These are phyloP conservation scores for Herpetomonas samuelpessoai DNA, from an alignment of 208 protist species.

Conservation along the genomic window DNA sequence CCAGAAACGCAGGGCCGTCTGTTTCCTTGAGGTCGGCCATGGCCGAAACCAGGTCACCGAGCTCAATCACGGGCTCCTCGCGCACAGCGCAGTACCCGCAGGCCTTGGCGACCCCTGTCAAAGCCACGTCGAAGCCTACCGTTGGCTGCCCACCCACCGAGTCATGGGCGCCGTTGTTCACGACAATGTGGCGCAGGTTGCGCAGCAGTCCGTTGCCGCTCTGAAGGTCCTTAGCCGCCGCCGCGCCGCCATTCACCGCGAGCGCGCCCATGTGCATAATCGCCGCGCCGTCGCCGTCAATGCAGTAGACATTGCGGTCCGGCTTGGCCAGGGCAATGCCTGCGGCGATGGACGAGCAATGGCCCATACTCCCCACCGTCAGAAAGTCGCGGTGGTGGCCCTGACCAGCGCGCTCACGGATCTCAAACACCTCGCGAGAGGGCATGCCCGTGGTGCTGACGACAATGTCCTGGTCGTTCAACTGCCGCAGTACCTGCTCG, in stretches of 20 bases:
- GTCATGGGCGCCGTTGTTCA: constrained; percentile 88
- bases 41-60: constrained; percentile 55
- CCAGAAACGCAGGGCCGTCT: constrained; percentile 78
- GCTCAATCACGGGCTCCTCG: constrained; percentile 54
- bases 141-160: constrained; percentile 73
- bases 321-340: constrained; percentile 71
- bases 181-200: constrained; percentile 84
- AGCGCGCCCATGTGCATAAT: constrained; percentile 79
- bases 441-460: constrained; percentile 75
- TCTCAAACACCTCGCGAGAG: constrained; percentile 61
- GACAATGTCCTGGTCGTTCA: constrained; percentile 56
- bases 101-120: constrained; percentile 79
- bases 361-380: constrained; percentile 70
- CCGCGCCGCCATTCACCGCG: constrained; percentile 35
- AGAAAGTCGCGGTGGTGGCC: constrained; percentile 60
- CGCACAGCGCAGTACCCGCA: constrained; percentile 64
- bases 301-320: constrained; percentile 53
- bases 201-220: constrained; percentile 27
- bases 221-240: constrained; percentile 16
- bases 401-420: constrained; percentile 31
- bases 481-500: constrained; percentile 64
- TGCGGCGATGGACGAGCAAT: constrained; percentile 55
- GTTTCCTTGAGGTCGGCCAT: constrained; percentile 49
- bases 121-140: constrained; percentile 50
- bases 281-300: constrained; percentile 85